Conservation (phyloP, 441 rosid species). For the Erodium moschatum region DNA sequence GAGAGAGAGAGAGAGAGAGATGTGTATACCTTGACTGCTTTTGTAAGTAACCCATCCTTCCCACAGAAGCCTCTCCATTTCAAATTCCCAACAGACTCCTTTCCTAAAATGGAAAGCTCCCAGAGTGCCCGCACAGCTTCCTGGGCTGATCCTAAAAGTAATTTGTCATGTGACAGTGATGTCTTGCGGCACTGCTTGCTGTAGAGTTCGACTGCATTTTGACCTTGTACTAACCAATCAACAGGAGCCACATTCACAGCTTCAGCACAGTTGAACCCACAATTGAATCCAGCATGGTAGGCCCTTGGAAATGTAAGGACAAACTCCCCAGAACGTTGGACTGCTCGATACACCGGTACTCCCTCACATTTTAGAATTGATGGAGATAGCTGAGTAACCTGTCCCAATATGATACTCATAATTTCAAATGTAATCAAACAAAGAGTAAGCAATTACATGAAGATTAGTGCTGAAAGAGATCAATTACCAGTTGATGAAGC, state of each 20-base stretch:
- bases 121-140: constrained; percentile 60
- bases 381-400: constrained; percentile 42
- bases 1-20: neutral
- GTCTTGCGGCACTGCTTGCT: constrained; percentile 40
- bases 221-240: constrained; percentile 74
- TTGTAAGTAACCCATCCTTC: constrained; percentile 46
- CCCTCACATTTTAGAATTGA: constrained; percentile 47
- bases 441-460: neutral
- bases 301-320: constrained; percentile 69
- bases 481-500: constrained; percentile 7
- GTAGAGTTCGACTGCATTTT: constrained; percentile 46
- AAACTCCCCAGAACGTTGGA: constrained; percentile 68
- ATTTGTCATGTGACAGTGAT: constrained; percentile 56
- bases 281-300: constrained; percentile 54
- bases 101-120: constrained; percentile 39
- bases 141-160: constrained; percentile 53
- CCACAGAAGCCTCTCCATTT: constrained; percentile 55
- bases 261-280: constrained; percentile 74
- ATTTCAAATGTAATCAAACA: neutral
- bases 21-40: constrained; percentile 46
- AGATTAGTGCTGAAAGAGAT: neutral
- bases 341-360: constrained; percentile 53
- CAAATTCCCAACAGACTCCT: constrained; percentile 30
- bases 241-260: constrained; percentile 62
- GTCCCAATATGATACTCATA: constrained; percentile 15